Percentiles rank a stretch among this genome's conserved stretches.
phyloP scores from a whole-genome alignment of 805 yeast species.

The Teunomyces aglyptinius region DNA sequence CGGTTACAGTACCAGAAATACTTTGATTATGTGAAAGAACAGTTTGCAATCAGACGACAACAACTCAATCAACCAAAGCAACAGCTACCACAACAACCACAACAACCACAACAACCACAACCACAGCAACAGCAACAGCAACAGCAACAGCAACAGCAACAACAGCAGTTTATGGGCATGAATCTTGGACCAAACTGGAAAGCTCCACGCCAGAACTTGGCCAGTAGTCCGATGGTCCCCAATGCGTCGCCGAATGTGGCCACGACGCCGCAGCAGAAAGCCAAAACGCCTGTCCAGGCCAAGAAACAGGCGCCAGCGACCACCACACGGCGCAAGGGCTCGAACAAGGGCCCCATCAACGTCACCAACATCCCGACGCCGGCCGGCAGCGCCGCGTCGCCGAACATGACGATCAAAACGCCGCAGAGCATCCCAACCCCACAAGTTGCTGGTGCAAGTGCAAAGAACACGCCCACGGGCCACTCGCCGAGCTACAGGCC shows the following conservation, averaged over 20 bases:
- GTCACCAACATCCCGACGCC: slow-evolving; percentile 35
- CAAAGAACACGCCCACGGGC: slow-evolving; percentile 41
- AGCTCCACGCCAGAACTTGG: slow-evolving; percentile 10
- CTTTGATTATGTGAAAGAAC: slow-evolving; percentile 71
- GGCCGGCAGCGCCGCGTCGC: slow-evolving; percentile 35
- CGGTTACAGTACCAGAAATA: slow-evolving; percentile 72
- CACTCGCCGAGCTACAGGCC: slow-evolving; percentile 32
- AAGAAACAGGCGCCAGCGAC: slow-evolving; percentile 11
- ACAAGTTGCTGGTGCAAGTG: slow-evolving; percentile 36
- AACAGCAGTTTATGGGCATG: slow-evolving; percentile 7
- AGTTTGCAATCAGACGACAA: slow-evolving; percentile 39
- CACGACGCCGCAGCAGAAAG: background rate
- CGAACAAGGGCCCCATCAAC: slow-evolving; percentile 23
- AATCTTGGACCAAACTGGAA: slow-evolving; percentile 16
- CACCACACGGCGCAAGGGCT: slow-evolving; percentile 18
- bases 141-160: background rate
- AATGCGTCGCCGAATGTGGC: slow-evolving; percentile 13
- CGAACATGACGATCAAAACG: slow-evolving; percentile 41
- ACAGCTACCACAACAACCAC: slow-evolving; percentile 8
- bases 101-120: slow-evolving; percentile 12
- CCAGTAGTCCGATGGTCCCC: slow-evolving; percentile 28
- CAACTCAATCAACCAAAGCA: slow-evolving; percentile 28
- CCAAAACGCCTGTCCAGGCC: slow-evolving; percentile 6
- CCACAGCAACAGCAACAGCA: slow-evolving; percentile 8
- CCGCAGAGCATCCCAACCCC: slow-evolving; percentile 46